Base-by-base conservation (phyloP, 805 yeast species). In the Zygosaccharomyces bisporus region DNA sequence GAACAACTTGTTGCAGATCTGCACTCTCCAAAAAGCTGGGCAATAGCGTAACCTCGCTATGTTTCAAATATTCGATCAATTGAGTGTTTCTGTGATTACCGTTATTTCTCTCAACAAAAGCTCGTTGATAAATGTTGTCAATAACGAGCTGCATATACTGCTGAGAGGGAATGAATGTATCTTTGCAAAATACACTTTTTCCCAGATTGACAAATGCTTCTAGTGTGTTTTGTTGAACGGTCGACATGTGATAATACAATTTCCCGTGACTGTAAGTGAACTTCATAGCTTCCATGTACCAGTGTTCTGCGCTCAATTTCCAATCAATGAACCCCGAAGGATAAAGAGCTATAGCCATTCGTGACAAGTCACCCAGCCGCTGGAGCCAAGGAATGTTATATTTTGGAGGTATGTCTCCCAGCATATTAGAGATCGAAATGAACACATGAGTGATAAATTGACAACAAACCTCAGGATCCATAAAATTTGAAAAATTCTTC, bases 331-430 rank as follows among this genome's bases (percentile, higher is more conserved):
- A 83, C 40, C 83, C 76, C 1, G 89, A 81, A 6, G 89, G 82
- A 55, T 85, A 86, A 34, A 86, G 68, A 0, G 95, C 93, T 53
- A 87, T 86, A 8, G 95, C 91, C 89, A 87, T 86, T 58, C 95
- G 69, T 27, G 91, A 82, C 51, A 87, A 68, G 60, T 87, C 96
- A 27, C 95, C 96, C 41, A 87, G 66, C 57, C 88, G 83, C 62
- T 87, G 95, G 21, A 81, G 75, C 96, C 96, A 87, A 6, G 67
- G 66, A 12, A 61, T 60, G 6, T 63, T 55, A 49, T 62, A 64
- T 44, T 57, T 61, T 25, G 60, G 56, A 9, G 69, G 68, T 10
- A 65, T 49, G 45, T 70, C 73, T 1, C 65, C 63, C 3, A 71
- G 50, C 48, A 72, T 71, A 27, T 70, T 68, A 8, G 74, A 63